Evolutionary conservation across 1,284 basidiomycete species (phyloP).

Genomic region (Ganoderma lucidum): DNA sequence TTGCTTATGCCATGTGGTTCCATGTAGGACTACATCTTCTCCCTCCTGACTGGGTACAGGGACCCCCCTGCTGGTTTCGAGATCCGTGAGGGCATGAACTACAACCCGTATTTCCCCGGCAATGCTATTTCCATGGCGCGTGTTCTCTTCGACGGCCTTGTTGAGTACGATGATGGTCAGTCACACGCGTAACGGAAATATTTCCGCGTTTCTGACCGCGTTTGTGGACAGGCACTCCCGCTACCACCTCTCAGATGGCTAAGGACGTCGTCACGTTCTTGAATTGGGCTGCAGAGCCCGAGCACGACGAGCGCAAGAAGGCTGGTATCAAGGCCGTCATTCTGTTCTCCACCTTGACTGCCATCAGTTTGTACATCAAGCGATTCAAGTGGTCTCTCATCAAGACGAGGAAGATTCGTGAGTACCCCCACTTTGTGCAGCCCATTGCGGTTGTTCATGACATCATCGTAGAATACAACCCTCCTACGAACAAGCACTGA

Average conservation of each 20-base stretch:
- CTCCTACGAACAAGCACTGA: conserved; percentile 52
- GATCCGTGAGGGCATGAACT: conserved; percentile 97
- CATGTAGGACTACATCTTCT: conserved; percentile 92
- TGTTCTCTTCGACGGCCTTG: conserved; percentile 93
- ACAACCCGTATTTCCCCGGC: conserved; percentile 98
- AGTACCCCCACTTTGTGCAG: conserved; percentile 45
- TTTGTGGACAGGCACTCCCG: conserved; percentile 79
- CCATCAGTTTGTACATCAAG: conserved; percentile 90
- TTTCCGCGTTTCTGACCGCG: conserved; percentile 4
- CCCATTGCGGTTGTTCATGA: conserved; percentile 26
- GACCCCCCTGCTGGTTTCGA: conserved; percentile 97
- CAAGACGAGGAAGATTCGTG: conserved; percentile 92
- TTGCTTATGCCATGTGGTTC: conserved; percentile 13
- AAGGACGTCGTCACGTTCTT: conserved; percentile 98
- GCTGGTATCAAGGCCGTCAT: conserved; percentile 94
- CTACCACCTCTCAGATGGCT: conserved; percentile 99
- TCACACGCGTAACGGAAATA: background rate
- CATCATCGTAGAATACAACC: conserved; percentile 56
- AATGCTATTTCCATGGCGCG: conserved; percentile 99
- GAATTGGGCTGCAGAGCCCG: conserved; percentile 95
- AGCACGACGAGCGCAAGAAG: conserved; percentile 98
- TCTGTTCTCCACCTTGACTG: conserved; percentile 84
- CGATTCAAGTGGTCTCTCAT: conserved; percentile 94
- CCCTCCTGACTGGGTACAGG: conserved; percentile 96
- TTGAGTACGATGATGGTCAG: conserved; percentile 93